phyloP scores from a whole-genome alignment of 1,284 basidiomycete species.

The Hortiboletus rubellus region DNA sequence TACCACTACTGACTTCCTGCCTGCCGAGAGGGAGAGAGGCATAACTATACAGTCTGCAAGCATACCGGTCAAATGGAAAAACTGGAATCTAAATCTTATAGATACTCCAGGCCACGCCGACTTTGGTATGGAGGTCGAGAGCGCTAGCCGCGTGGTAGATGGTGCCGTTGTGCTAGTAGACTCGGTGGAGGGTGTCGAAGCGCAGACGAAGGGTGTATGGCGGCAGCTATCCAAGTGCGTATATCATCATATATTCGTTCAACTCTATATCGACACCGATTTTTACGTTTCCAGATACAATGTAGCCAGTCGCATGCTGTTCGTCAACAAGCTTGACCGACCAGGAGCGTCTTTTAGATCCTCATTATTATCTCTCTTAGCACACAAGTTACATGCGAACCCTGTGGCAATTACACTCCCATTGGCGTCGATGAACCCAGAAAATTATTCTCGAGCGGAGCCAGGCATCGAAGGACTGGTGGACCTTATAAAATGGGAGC shows the following conservation, averaged over 20 bases:
- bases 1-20: slow-evolving; percentile 89
- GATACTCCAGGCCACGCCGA: slow-evolving; percentile 93
- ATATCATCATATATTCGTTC: not conserved
- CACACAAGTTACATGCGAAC: slow-evolving; percentile 72
- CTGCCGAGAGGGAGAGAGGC: slow-evolving; percentile 84
- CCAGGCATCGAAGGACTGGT: slow-evolving; percentile 78
- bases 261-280: not conserved
- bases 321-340: slow-evolving; percentile 88
- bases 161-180: slow-evolving; percentile 88
- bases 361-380: slow-evolving; percentile 69
- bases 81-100: slow-evolving; percentile 83
- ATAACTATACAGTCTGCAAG: slow-evolving; percentile 93
- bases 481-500: slow-evolving; percentile 77
- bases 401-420: slow-evolving; percentile 79
- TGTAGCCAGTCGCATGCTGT: slow-evolving; percentile 76
- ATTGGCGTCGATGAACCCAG: slow-evolving; percentile 65
- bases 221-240: slow-evolving; percentile 77
- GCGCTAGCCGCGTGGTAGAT: slow-evolving; percentile 86
- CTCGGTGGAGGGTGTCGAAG: slow-evolving; percentile 89
- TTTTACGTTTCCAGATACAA: slow-evolving; percentile 56
- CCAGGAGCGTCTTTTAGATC: slow-evolving; percentile 76
- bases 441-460: slow-evolving; percentile 66
- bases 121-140: slow-evolving; percentile 94
- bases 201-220: slow-evolving; percentile 90
- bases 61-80: slow-evolving; percentile 86